These are phyloP conservation scores for Sphagnurus paluster DNA, from an alignment of 1,284 basidiomycete species.

Conservation along the genomic window DNA sequence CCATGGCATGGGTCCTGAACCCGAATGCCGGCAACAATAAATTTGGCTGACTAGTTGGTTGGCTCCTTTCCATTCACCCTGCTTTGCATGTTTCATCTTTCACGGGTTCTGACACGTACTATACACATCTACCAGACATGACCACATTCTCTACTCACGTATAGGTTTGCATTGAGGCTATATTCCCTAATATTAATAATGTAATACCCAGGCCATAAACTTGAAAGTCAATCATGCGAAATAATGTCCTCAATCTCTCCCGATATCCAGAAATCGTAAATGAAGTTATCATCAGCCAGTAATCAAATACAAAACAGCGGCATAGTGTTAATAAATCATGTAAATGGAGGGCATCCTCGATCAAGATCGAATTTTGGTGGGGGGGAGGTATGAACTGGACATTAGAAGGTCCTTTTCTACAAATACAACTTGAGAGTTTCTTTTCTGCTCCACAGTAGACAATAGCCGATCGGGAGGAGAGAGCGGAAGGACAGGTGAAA, in stretches of 20 bases:
- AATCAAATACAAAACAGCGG: too few species aligned
- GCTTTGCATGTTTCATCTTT: slow-evolving; percentile 1
- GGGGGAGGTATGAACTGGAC: slow-evolving; percentile 2
- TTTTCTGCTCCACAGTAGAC: slow-evolving; percentile 1
- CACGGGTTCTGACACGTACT: neutral
- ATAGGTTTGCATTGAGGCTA: slow-evolving; percentile 1
- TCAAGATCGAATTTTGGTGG: slow-evolving; percentile 10
- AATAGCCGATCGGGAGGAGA: neutral
- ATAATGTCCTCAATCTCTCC: neutral
- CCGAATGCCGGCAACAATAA: slow-evolving; percentile 70
- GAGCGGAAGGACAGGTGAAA: too few species aligned
- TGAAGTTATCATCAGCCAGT: too few species aligned
- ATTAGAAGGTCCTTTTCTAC: slow-evolving; percentile 13
- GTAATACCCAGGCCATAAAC: neutral
- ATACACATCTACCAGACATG: neutral
- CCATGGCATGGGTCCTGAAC: slow-evolving; percentile 44
- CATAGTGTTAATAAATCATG: too few species aligned
- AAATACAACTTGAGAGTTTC: slow-evolving; percentile 14
- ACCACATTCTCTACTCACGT: neutral
- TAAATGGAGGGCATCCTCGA: slow-evolving; percentile 6
- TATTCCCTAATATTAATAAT: slow-evolving; percentile 19
- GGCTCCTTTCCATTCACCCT: slow-evolving; percentile 2
- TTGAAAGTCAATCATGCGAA: neutral
- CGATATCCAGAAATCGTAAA: too few species aligned
- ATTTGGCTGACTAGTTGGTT: neutral